Conservation (phyloP, 495 filamentous ascomycete genomes). For the Daldinia childiae region DNA sequence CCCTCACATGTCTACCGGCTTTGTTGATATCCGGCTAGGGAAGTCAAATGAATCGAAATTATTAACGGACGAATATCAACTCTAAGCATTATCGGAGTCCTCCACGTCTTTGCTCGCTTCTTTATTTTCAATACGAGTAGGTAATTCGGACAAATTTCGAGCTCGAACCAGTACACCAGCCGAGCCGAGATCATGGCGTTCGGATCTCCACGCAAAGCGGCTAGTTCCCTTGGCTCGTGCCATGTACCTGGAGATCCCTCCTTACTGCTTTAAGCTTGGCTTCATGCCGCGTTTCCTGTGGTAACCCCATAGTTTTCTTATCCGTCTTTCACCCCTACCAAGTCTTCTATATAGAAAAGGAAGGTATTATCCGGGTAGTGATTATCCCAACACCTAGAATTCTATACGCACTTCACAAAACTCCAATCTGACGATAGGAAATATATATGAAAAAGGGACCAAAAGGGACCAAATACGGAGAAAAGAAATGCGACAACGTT, state of each 20-base stretch:
- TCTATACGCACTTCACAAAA: background rate
- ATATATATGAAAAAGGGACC: background rate
- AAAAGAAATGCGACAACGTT: background rate
- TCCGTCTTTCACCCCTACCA: background rate
- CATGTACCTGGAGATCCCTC: slow-evolving; percentile 43
- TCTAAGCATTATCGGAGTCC: background rate
- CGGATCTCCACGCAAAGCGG: slow-evolving; percentile 18
- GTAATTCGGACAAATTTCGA: background rate
- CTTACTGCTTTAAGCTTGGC: slow-evolving; percentile 28
- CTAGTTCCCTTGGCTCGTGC: slow-evolving; percentile 26
- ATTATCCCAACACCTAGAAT: background rate
- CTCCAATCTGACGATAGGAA: background rate
- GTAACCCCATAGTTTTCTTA: background rate
- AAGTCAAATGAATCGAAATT: slow-evolving; percentile 36
- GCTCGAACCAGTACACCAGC: background rate
- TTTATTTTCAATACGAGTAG: background rate
- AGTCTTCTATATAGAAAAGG: background rate
- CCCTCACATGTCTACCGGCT: slow-evolving; percentile 17
- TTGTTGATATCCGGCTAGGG: slow-evolving; percentile 8
- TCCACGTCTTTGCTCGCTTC: slow-evolving; percentile 1
- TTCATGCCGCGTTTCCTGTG: slow-evolving; percentile 23
- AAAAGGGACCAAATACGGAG: background rate
- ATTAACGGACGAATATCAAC: slow-evolving; percentile 10
- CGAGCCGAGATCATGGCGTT: slow-evolving; percentile 13
- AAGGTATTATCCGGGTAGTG: slow-evolving; percentile 1